phyloP scores from a whole-genome alignment of 352 stramenopile genomes.

The Phytophthora capsici region DNA sequence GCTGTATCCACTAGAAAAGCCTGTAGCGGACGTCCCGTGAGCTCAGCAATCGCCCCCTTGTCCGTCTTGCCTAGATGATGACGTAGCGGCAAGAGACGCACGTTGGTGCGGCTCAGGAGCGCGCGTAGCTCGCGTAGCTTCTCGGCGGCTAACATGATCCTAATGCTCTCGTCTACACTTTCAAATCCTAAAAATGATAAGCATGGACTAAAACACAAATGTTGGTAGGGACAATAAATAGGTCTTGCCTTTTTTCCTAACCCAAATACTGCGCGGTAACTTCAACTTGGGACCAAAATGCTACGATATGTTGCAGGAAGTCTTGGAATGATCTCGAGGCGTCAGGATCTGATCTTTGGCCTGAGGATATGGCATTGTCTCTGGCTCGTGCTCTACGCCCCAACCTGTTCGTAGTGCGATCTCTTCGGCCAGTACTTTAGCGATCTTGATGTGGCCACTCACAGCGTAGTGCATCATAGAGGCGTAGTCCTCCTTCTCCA shows the following conservation, averaged over 20 bases:
- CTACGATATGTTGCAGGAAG: constrained; percentile 47
- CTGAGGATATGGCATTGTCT: constrained; percentile 83
- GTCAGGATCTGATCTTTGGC: constrained; percentile 80
- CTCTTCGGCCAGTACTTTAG: constrained; percentile 70
- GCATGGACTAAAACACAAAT: constrained; percentile 1
- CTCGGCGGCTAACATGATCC: constrained; percentile 49
- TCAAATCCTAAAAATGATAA: constrained; percentile 18
- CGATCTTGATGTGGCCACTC: constrained; percentile 86
- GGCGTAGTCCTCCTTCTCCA: constrained; percentile 73
- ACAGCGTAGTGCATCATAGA: constrained; percentile 87
- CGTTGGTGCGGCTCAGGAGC: constrained; percentile 68
- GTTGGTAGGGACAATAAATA: constrained; percentile 43
- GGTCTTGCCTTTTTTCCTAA: constrained; percentile 25
- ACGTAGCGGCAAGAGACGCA: constrained; percentile 69
- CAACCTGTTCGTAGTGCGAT: constrained; percentile 75
- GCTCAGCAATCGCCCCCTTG: constrained; percentile 17
- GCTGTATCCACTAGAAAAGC: constrained; percentile 96
- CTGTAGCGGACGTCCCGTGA: constrained; percentile 64
- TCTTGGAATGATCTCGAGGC: constrained; percentile 60
- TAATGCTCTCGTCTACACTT: constrained; percentile 9
- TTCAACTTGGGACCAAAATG: constrained; percentile 22
- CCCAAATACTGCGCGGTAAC: background rate
- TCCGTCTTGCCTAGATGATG: constrained; percentile 57
- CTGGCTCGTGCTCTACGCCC: constrained; percentile 51
- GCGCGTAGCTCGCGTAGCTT: constrained; percentile 72